phyloP scores from a whole-genome alignment of 176 grass and related monocot genomes.

The Carex myosuroides region DNA sequence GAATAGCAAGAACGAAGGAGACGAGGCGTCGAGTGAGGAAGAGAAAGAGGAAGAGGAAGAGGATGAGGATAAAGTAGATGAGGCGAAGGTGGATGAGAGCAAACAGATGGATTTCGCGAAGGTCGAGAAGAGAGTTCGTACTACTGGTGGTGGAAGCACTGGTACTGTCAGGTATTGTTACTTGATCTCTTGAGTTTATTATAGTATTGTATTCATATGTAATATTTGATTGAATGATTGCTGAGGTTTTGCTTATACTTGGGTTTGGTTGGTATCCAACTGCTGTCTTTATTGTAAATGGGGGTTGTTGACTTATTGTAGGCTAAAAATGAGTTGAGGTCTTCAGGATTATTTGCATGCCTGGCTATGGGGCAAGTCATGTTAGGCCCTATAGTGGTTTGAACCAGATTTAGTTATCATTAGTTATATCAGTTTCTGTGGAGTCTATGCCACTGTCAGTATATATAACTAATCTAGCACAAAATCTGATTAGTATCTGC shows the following conservation, averaged over 20 bases:
- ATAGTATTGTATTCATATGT: background rate
- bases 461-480: background rate
- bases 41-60: conserved; percentile 65
- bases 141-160: conserved; percentile 94
- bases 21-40: conserved; percentile 53
- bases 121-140: conserved; percentile 93
- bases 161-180: conserved; percentile 71
- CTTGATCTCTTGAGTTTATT: background rate
- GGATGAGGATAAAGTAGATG: conserved; percentile 78
- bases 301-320: background rate
- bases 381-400: background rate
- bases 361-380: background rate
- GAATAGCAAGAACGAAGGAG: conserved; percentile 41
- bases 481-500: background rate
- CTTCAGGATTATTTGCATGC: background rate
- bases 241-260: conserved; percentile 5
- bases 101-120: conserved; percentile 97
- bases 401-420: background rate
- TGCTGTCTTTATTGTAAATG: background rate
- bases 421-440: background rate
- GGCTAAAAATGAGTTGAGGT: background rate
- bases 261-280: background rate
- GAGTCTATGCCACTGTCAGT: background rate
- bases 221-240: background rate
- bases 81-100: conserved; percentile 96